These are phyloP conservation scores for Ophiocordyceps camponoti-rufipedis DNA, from an alignment of 2,329 filamentous ascomycete genomes.

Conservation along the genomic window DNA sequence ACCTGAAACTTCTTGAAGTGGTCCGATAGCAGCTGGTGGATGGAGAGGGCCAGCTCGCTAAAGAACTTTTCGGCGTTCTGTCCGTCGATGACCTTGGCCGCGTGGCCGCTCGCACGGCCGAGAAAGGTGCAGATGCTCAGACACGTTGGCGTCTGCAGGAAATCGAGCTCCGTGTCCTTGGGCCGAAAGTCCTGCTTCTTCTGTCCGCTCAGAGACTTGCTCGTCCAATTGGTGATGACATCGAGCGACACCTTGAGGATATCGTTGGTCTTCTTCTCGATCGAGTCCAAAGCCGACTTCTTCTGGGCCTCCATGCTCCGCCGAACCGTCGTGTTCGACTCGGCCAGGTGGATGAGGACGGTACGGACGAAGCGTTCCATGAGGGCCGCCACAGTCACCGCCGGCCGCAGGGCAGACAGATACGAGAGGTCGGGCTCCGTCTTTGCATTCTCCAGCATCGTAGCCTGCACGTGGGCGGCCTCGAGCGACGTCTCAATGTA, in stretches of 20 bases:
- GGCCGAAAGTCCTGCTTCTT: conserved; percentile 83
- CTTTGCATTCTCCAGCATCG: conserved; percentile 60
- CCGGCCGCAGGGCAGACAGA: conserved; percentile 58
- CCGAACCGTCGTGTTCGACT: conserved; percentile 76
- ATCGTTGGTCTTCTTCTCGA: conserved; percentile 66
- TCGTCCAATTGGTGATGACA: conserved; percentile 59
- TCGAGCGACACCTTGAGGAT: conserved; percentile 39
- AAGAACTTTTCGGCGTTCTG: conserved; percentile 69
- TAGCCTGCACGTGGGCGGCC: conserved; percentile 54
- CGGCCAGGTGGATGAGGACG: conserved; percentile 75
- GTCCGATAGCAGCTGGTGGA: conserved; percentile 65
- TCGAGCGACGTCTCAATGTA: conserved; percentile 50
- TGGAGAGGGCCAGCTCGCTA: conserved; percentile 63
- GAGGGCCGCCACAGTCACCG: conserved; percentile 77
- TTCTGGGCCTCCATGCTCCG: conserved; percentile 78
- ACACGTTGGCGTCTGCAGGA: conserved; percentile 74
- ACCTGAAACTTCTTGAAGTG: conserved; percentile 92
- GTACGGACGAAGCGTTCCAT: conserved; percentile 86
- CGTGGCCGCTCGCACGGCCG: conserved; percentile 41
- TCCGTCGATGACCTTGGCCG: conserved; percentile 56
- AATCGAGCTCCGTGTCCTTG: conserved; percentile 63
- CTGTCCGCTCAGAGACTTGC: conserved; percentile 54
- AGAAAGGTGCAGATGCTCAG: conserved; percentile 68
- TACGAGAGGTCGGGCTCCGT: conserved; percentile 77
- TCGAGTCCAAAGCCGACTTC: conserved; percentile 50